These are phyloP conservation scores for Brassica carinata DNA, from an alignment of 345 rosid genomes.

Conservation along the genomic window DNA sequence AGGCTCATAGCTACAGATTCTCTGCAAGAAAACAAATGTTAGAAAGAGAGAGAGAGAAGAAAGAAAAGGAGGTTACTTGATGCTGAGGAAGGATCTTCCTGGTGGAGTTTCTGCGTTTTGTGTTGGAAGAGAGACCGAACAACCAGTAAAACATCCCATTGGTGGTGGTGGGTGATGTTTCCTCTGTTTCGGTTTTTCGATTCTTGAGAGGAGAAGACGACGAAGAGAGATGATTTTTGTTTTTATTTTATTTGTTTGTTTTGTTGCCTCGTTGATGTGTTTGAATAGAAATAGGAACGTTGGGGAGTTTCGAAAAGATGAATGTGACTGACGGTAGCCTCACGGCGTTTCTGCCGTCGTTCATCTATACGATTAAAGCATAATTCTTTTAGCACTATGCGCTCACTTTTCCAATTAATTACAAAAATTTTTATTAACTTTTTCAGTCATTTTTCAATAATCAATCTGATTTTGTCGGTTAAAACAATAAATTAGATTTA, in stretches of 20 bases:
- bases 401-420: too few relatives aligned
- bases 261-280: slow-evolving; percentile 22
- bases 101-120: slow-evolving; percentile 53
- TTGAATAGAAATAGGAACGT: slow-evolving; percentile 67
- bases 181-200: slow-evolving; percentile 12
- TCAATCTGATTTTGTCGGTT: too few relatives aligned
- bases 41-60: not conserved
- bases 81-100: slow-evolving; percentile 50
- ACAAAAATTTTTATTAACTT: too few relatives aligned
- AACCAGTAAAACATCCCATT: slow-evolving; percentile 89
- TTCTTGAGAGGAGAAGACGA: not conserved
- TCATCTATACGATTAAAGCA: too few relatives aligned
- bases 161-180: slow-evolving; percentile 14
- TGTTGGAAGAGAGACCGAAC: slow-evolving; percentile 71
- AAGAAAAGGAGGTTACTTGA: slow-evolving; percentile 45
- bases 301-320: slow-evolving; percentile 42
- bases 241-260: not conserved
- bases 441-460: too few relatives aligned
- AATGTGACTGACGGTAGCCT: slow-evolving; percentile 35
- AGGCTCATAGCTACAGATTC: slow-evolving; percentile 51
- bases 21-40: slow-evolving; percentile 40
- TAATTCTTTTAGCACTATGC: too few relatives aligned
- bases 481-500: too few relatives aligned
- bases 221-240: slow-evolving; percentile 5
- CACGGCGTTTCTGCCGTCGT: slow-evolving; percentile 35